These are phyloP conservation scores for Amanita thiersii DNA, from an alignment of 768 basidiomycete genomes.

Conservation along the genomic window DNA sequence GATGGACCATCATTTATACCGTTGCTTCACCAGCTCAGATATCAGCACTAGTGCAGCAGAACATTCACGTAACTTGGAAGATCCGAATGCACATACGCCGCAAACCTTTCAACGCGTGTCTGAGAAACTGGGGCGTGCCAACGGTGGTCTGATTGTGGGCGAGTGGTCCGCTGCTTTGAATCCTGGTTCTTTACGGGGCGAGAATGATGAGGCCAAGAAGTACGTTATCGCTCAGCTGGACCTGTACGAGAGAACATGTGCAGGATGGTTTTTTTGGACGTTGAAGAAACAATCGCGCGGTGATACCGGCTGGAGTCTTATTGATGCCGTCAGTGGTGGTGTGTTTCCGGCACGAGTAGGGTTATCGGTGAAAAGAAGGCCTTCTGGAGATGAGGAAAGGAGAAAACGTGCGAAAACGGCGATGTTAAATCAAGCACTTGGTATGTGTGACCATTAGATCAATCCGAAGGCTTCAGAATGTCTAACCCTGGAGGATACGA, in stretches of 20 bases:
- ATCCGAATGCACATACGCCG: constrained; percentile 29
- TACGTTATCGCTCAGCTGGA: constrained; percentile 61
- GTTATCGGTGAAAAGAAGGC: constrained; percentile 21
- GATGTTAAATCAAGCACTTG: constrained; percentile 22
- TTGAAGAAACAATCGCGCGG: constrained; percentile 60
- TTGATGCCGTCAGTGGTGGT: constrained; percentile 53
- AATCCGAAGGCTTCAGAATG: neutral
- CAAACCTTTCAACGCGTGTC: constrained; percentile 26
- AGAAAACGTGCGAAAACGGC: constrained; percentile 17
- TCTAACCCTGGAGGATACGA: constrained; percentile 1
- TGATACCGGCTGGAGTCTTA: constrained; percentile 71
- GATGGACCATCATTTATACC: constrained; percentile 79
- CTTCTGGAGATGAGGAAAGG: constrained; percentile 13
- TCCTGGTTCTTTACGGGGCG: constrained; percentile 41
- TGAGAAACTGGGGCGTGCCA: constrained; percentile 24
- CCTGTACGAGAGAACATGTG: constrained; percentile 53
- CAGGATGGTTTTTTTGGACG: constrained; percentile 84
- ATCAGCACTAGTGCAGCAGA: constrained; percentile 39
- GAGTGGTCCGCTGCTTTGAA: constrained; percentile 79
- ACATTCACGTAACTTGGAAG: constrained; percentile 42
- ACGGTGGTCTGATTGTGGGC: constrained; percentile 51
- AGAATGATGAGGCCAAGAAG: constrained; percentile 26
- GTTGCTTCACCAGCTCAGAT: constrained; percentile 66
- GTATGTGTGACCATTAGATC: constrained; percentile 16
- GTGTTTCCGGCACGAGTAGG: constrained; percentile 53